phyloP scores from a whole-genome alignment of 202 grass and related monocot genomes.

The Schoenoplectus triqueter region DNA sequence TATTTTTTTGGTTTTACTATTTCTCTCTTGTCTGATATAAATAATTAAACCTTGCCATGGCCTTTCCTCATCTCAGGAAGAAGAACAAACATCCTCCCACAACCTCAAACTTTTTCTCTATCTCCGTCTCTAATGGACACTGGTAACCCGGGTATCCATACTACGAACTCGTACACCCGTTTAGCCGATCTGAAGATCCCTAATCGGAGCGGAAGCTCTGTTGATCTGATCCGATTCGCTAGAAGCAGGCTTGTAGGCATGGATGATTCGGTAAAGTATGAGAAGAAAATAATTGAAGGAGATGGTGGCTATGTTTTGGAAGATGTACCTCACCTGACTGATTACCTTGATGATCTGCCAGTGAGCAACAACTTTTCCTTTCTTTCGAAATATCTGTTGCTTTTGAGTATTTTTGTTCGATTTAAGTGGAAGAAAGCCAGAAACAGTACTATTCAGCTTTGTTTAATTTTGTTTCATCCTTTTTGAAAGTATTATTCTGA shows the following conservation, averaged over 20 bases:
- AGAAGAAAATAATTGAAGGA: slow-evolving; percentile 51
- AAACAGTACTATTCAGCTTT: not conserved
- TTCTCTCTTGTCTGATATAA: slow-evolving; percentile 25
- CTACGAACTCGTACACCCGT: slow-evolving; percentile 10
- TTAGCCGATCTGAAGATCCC: slow-evolving; percentile 19
- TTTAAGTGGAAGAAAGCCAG: not conserved
- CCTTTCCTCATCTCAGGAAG: not conserved
- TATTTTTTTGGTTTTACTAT: not conserved
- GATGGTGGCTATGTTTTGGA: slow-evolving; percentile 74
- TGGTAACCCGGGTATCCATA: slow-evolving; percentile 23
- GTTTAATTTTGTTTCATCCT: not conserved
- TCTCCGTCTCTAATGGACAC: slow-evolving; percentile 39
- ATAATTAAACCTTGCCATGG: not conserved
- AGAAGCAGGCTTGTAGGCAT: slow-evolving; percentile 33
- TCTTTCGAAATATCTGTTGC: too few species aligned
- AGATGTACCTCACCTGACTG: slow-evolving; percentile 84
- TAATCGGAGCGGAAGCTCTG: not conserved
- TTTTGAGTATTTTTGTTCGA: not conserved
- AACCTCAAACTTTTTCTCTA: not conserved
- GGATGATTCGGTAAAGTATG: slow-evolving; percentile 32
- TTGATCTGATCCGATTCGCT: slow-evolving; percentile 10
- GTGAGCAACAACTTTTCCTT: slow-evolving; percentile 41
- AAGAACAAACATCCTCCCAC: not conserved
- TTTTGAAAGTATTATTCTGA: not conserved
- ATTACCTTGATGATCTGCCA: slow-evolving; percentile 66